A percentile compares a stretch with the other conserved stretches of the same genome.
Conservation (phyloP, 352 stramenopile genomes). For the Phytopythium ostracodes region DNA sequence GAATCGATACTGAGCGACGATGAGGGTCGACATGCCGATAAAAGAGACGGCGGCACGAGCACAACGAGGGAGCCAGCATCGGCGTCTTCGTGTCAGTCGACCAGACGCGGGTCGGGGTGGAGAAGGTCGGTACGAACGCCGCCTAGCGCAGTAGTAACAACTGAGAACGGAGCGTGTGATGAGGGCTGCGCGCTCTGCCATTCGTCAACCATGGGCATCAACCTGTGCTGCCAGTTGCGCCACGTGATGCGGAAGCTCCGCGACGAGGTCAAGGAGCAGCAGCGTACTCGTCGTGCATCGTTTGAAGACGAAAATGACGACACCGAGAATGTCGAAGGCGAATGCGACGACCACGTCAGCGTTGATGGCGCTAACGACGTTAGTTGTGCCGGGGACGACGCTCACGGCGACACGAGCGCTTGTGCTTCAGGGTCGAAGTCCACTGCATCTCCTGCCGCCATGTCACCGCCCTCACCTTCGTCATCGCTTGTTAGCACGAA, state of each 20-base stretch:
- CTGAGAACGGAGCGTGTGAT: not conserved
- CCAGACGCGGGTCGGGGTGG: not conserved
- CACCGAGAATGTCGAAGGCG: not conserved
- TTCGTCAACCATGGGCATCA: constrained; percentile 57
- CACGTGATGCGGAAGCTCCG: constrained; percentile 42
- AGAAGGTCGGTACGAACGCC: not conserved
- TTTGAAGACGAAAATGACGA: not conserved
- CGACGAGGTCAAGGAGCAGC: constrained; percentile 22
- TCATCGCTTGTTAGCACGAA: not conserved
- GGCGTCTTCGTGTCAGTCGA: not conserved
- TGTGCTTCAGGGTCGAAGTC: not conserved
- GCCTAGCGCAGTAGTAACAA: not conserved
- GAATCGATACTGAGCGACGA: no score
- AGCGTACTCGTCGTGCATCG: not conserved
- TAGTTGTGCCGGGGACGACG: not conserved
- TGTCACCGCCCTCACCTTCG: not conserved
- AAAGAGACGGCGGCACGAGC: not conserved
- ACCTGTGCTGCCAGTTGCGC: constrained; percentile 59
- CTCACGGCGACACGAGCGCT: not conserved
- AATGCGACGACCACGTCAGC: not conserved
- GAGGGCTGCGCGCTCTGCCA: constrained; percentile 40
- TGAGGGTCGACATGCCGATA: not conserved
- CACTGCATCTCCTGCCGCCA: not conserved
- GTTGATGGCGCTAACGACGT: not conserved
- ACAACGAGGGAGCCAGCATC: not conserved